phyloP scores from a whole-genome alignment of 805 yeast genomes.

The Spathaspora arborariae region DNA sequence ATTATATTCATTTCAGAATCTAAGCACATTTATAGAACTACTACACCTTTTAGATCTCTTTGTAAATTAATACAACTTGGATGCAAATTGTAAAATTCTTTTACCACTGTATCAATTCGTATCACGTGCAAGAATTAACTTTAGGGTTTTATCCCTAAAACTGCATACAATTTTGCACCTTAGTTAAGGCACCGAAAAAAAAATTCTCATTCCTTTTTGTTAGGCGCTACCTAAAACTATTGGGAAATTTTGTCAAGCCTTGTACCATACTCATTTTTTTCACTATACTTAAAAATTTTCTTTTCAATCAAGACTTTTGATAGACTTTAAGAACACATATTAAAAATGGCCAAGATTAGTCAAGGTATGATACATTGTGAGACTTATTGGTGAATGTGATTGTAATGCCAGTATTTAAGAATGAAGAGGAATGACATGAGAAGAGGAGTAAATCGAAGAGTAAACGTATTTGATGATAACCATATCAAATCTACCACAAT shows the following conservation, averaged over 20 bases:
- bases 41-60: too few species aligned
- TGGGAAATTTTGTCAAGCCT: neutral
- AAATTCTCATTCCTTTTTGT: neutral
- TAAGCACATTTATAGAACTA: too few species aligned
- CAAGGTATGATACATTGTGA: conserved; percentile 40
- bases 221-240: neutral
- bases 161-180: neutral
- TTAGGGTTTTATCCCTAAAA: conserved; percentile 7
- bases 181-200: conserved; percentile 1
- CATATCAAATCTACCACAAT: neutral
- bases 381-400: neutral
- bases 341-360: conserved; percentile 59
- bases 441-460: neutral
- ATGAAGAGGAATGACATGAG: neutral
- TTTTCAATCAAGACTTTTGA: neutral
- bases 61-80: neutral
- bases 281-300: conserved; percentile 5
- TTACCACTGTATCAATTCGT: too few species aligned
- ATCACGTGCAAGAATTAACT: neutral
- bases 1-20: too few species aligned
- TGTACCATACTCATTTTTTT: neutral
- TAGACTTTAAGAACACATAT: conserved; percentile 3
- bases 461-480: neutral
- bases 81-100: neutral
- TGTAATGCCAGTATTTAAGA: neutral